Evolutionary conservation across 108 stramenopile genomes (phyloP).

Genomic region (Nitzschia putrida): DNA sequence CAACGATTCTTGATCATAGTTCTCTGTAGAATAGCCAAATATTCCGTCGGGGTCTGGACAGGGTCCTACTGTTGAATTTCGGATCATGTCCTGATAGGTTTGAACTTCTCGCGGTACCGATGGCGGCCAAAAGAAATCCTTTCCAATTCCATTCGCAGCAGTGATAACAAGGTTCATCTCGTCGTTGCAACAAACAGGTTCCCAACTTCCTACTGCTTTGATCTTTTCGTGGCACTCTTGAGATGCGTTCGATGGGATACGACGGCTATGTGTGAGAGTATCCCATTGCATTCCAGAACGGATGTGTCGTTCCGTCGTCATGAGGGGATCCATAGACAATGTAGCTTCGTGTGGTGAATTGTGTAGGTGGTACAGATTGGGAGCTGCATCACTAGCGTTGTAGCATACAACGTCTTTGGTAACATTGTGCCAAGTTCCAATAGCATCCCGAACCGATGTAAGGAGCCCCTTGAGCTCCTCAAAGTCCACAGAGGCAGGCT

Average conservation of each 20-base stretch:
- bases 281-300: background rate
- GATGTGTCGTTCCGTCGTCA: background rate
- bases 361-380: conserved; percentile 17
- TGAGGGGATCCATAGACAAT: background rate
- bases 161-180: conserved; percentile 66
- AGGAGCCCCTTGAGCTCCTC: conserved; percentile 25
- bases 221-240: conserved; percentile 42
- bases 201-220: conserved; percentile 46
- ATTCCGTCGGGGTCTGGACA: conserved; percentile 56
- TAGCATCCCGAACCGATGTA: conserved; percentile 49
- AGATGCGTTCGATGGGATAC: conserved; percentile 3
- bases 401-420: conserved; percentile 53
- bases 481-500: background rate
- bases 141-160: conserved; percentile 52
- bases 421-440: conserved; percentile 66
- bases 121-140: conserved; percentile 81
- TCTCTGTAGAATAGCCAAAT: conserved; percentile 50
- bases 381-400: conserved; percentile 44
- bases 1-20: conserved; percentile 53
- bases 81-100: conserved; percentile 43
- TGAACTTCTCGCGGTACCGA: conserved; percentile 33
- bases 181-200: conserved; percentile 64
- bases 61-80: conserved; percentile 8
- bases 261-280: background rate
- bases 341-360: background rate